Evolutionary conservation across 2,329 filamentous ascomycete genomes (phyloP).

Genomic region (Penicillium vulpinum): DNA sequence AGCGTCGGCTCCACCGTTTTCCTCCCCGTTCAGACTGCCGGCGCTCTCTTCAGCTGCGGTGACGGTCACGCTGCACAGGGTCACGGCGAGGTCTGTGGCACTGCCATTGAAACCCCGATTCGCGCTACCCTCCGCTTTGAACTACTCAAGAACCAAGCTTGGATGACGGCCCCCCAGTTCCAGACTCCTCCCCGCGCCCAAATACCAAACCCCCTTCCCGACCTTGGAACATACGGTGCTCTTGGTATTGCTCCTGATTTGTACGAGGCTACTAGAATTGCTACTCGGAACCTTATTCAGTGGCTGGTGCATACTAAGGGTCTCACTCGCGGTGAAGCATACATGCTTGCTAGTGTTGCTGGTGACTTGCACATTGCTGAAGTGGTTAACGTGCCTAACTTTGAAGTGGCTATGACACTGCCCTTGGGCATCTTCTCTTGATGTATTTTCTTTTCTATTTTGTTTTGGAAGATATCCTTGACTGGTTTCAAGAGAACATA

Average conservation of each 20-base stretch:
- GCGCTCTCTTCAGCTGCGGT: slow-evolving; percentile 56
- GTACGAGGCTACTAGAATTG: slow-evolving; percentile 52
- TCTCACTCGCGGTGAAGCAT: slow-evolving; percentile 50
- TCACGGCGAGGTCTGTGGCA: slow-evolving; percentile 57
- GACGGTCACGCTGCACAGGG: slow-evolving; percentile 58
- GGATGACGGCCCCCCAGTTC: slow-evolving; percentile 53
- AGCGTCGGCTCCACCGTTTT: slow-evolving; percentile 50
- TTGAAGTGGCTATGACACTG: slow-evolving; percentile 52
- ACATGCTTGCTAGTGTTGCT: slow-evolving; percentile 55
- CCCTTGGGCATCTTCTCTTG: slow-evolving; percentile 50
- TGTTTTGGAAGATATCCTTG: not conserved
- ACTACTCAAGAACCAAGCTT: slow-evolving; percentile 49
- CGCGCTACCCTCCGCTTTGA: slow-evolving; percentile 52
- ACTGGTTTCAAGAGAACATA: not conserved
- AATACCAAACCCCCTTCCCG: slow-evolving; percentile 26
- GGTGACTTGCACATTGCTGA: slow-evolving; percentile 54
- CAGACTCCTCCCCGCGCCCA: slow-evolving; percentile 36
- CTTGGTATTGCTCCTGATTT: slow-evolving; percentile 52
- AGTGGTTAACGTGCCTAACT: slow-evolving; percentile 57
- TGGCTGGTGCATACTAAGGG: slow-evolving; percentile 53
- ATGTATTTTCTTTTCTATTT: slow-evolving; percentile 44
- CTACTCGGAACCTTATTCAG: slow-evolving; percentile 50
- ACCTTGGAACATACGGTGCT: slow-evolving; percentile 48
- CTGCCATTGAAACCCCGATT: slow-evolving; percentile 58
- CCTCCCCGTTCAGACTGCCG: slow-evolving; percentile 52